phyloP scores from a whole-genome alignment of 1,284 basidiomycete species.

The Fomitopsis schrenkii region DNA sequence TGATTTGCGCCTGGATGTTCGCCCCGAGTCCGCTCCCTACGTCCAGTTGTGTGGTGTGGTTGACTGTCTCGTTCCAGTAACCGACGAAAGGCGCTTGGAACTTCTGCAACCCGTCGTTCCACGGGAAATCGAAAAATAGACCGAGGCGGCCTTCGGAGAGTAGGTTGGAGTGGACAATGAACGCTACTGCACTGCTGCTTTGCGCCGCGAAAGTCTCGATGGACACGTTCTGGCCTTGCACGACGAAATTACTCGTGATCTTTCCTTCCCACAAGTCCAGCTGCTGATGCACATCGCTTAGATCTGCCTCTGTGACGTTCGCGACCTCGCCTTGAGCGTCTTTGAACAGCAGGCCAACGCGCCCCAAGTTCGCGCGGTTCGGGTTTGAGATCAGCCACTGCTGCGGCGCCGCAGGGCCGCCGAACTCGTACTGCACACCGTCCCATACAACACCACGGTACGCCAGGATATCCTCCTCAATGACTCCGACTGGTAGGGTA shows the following conservation, averaged over 20 bases:
- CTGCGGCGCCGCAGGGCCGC: constrained; percentile 41
- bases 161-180: constrained; percentile 39
- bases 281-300: constrained; percentile 35
- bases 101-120: constrained; percentile 52
- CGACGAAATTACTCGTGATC: constrained; percentile 42
- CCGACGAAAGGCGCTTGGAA: constrained; percentile 60
- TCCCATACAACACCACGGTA: constrained; percentile 48
- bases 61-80: constrained; percentile 39
- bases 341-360: constrained; percentile 44
- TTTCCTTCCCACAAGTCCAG: constrained; percentile 55
- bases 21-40: constrained; percentile 15
- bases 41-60: constrained; percentile 42
- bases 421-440: constrained; percentile 53
- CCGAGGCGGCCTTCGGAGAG: constrained; percentile 37
- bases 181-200: constrained; percentile 35
- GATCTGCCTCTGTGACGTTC: constrained; percentile 37
- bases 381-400: constrained; percentile 58
- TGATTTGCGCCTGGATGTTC: constrained; percentile 33
- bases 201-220: constrained; percentile 42
- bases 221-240: constrained; percentile 30
- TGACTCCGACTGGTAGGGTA: constrained; percentile 40
- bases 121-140: constrained; percentile 58
- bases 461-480: constrained; percentile 38
- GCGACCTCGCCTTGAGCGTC: constrained; percentile 23
- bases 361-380: constrained; percentile 52